These are phyloP conservation scores for Leccinum incarnatum DNA, from an alignment of 768 basidiomycete genomes.

Conservation along the genomic window DNA sequence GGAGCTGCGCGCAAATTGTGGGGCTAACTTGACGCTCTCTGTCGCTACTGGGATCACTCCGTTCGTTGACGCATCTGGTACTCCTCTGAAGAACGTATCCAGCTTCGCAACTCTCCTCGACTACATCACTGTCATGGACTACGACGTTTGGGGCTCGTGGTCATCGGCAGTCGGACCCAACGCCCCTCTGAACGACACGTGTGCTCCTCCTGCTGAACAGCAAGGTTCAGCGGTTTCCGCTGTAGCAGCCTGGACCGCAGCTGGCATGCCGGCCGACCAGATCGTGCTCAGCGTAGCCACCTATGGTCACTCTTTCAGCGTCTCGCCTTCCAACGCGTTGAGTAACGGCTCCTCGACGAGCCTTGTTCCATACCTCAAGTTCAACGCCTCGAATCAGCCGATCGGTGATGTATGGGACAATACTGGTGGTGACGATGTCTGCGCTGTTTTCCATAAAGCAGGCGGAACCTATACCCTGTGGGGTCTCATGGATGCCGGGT, in stretches of 20 bases:
- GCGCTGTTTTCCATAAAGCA: constrained; percentile 45
- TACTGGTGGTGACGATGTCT: constrained; percentile 46
- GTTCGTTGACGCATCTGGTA: constrained; percentile 57
- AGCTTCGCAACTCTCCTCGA: constrained; percentile 69
- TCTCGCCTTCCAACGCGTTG: constrained; percentile 39
- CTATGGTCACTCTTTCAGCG: constrained; percentile 74
- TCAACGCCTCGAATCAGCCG: constrained; percentile 41
- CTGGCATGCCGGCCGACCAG: constrained; percentile 66
- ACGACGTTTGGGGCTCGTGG: constrained; percentile 58
- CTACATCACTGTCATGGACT: constrained; percentile 63
- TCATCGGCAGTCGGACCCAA: constrained; percentile 67
- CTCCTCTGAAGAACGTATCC: constrained; percentile 65
- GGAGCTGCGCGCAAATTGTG: constrained; percentile 53
- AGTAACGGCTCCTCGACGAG: constrained; percentile 30
- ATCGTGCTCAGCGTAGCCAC: constrained; percentile 81
- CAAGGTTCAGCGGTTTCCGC: constrained; percentile 74
- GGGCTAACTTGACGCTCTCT: constrained; percentile 58
- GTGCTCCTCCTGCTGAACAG: constrained; percentile 56
- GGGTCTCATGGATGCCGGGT: constrained; percentile 57
- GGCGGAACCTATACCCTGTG: constrained; percentile 60
- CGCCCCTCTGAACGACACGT: constrained; percentile 77
- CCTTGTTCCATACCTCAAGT: constrained; percentile 49
- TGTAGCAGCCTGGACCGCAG: constrained; percentile 66
- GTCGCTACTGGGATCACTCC: constrained; percentile 67
- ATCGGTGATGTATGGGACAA: constrained; percentile 60